Base-by-base conservation (phyloP, 495 filamentous ascomycete species). In the Peziza echinospora region DNA sequence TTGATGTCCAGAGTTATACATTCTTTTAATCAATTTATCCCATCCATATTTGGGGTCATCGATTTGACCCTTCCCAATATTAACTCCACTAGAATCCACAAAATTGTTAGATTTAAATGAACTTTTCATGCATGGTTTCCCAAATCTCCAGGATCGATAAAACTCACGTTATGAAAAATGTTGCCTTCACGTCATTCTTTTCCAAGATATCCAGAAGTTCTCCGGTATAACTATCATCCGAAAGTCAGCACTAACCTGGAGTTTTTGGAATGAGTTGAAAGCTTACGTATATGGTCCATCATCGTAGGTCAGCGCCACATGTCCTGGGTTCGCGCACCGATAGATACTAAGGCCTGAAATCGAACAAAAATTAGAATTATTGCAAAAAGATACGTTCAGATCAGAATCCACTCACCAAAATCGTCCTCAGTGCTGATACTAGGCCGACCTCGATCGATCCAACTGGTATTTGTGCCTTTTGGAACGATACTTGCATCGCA, bases 291-390 rank as follows among this genome's bases (percentile, higher is more conserved):
- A 75, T 0, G 82, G 82, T 8, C 82, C 82, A 56, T 87, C 82
- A 51, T 87, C 82, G 56, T 73, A 86, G 1, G 82, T 85, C 43
- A 86, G 53, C 41, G 82, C 82, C 48, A 86, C 69, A 17, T 73
- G 72, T 21, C 77, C 76, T 0, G 68, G 60, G 11, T 65, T 65
- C 5, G 62, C 64, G 53, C 83, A 91, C 39, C 76, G 69, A 34
- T 78, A 78, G 47, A 89, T 76, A 5, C 71, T 71, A 2, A 60
- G 59, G 13, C 73, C 75, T 23, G n/a, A 43, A 49, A 17, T n/a
- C 4, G 22, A 46, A 21, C 23, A 45, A 26, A 26, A 17, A 24
- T 37, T 25, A 11, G 41, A n/a, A 45, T 34, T 8, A n/a, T 34
- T 8, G 8, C 26, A 34, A n/a, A n/a, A 8, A 8, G 26, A 34